phyloP scores from a whole-genome alignment of 2,329 filamentous ascomycete species.

The Thermomyces lanuginosus region DNA sequence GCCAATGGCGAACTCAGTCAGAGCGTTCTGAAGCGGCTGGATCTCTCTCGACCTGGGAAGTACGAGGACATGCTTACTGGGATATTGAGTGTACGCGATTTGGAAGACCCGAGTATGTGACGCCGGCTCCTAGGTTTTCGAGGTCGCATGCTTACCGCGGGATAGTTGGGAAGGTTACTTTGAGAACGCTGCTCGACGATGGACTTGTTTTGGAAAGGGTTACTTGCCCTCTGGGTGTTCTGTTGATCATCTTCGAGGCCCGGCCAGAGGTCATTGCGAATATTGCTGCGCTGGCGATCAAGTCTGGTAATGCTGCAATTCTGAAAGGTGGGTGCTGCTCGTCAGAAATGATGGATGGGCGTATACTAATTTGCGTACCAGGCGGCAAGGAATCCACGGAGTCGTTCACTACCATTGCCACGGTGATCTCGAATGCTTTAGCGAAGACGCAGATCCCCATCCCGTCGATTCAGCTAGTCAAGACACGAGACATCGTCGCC shows the following conservation, averaged over 20 bases:
- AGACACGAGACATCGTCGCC: conserved; percentile 77
- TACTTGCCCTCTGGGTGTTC: conserved; percentile 88
- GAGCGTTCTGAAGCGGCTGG: conserved; percentile 74
- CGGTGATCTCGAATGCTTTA: conserved; percentile 65
- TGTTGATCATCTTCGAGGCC: conserved; percentile 96
- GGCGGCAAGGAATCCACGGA: conserved; percentile 88
- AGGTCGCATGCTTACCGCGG: conserved; percentile 1
- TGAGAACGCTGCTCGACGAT: conserved; percentile 75
- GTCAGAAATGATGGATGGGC: not conserved
- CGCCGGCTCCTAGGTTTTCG: not conserved
- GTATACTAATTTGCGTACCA: conserved; percentile 21
- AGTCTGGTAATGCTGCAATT: conserved; percentile 93
- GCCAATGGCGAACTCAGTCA: conserved; percentile 59
- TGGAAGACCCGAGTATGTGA: conserved; percentile 67
- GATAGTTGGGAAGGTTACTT: conserved; percentile 64
- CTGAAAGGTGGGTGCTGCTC: conserved; percentile 50
- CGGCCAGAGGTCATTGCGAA: conserved; percentile 97
- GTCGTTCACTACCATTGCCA: conserved; percentile 84
- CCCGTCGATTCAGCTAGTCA: conserved; percentile 80
- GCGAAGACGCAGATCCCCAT: conserved; percentile 59
- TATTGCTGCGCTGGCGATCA: conserved; percentile 87
- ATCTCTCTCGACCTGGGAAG: conserved; percentile 73
- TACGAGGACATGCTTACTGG: conserved; percentile 97
- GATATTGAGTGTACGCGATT: conserved; percentile 67
- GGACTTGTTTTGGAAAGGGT: conserved; percentile 72